Evolutionary conservation across 2,329 filamentous ascomycete species (phyloP), one percentile per base, ranked within the genome.

Genomic region (Lachnellula willkommii): DNA sequence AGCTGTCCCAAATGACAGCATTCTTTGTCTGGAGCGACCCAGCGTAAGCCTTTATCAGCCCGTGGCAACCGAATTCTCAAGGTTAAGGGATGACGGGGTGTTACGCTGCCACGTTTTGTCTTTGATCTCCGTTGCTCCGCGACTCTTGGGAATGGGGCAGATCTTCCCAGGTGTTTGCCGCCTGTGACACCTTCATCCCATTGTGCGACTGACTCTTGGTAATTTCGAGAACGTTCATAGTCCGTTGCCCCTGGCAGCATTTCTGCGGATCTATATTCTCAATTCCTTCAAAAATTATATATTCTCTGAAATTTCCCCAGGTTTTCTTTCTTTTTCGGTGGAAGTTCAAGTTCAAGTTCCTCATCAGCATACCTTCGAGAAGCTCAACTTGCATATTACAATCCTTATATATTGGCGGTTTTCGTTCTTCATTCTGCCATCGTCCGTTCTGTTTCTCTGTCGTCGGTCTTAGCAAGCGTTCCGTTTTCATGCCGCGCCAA

Each of bases 151-250:
- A 66, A 68, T 66, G 61, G 57, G 55, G 45, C 45, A 32, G 45
- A 47, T 47, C 42, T 17, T 45, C 20, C 42, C 47, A 60, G 49
- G 24, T 43, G 45, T 60, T 47, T 54, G 43, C 39, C 17, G n/a
- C 45, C n/a, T 56, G 57, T 58, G 55, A 57, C 54, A 50, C 55
- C 47, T 53, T 28, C 47, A 58, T 53, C 53, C 39, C 55, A 57
- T 59, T 64, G 64, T 67, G 47, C 50, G 53, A 66, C 65, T 65
- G 64, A 64, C 62, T 63, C 60, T 60, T 59, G 48, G 52, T 65
- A 65, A 65, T 67, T 63, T 67, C 59, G 46, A 45, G 47, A 50
- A 55, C 15, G 15, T 40, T 20, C 42, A 53, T 58, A 60, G 48
- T 42, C 32, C 52, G 59, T 65, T 65, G 61, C 65, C 63, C 65